Evolutionary conservation across 352 stramenopile species (phyloP), one percentile per base, ranked within the genome.

Genomic region (Elongisporangium senticosum): DNA sequence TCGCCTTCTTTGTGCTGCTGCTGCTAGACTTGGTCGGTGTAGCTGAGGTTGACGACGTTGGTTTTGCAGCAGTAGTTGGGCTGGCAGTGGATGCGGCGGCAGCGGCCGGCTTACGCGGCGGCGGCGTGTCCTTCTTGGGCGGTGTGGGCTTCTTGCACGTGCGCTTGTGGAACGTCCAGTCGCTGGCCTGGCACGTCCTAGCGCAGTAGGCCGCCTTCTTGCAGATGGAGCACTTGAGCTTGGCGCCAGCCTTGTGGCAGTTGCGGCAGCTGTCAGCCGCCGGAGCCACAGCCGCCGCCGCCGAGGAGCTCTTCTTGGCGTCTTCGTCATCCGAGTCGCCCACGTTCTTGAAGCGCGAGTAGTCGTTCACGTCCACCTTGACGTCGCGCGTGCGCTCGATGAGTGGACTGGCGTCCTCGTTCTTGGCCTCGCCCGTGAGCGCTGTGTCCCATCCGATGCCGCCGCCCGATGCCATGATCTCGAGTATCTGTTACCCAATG

Each of bases 141-240:
- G 65, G 64, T 49, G 87, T 82, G 11, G 85, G 83, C 56, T 92
- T 93, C 71, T 91, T 93, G 63, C 85, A 95, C n/a, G 78, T 92
- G 56, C 83, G 83, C 64, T 90, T 92, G 77, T 95, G 85, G 72
- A 91, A 95, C 51, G 69, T 69, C 85, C 85, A 95, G 65, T 95
- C 85, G 61, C 79, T 88, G 24, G 82, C 80, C 58, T 95, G 86
- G 59, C 86, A 95, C 62, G 77, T 64, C 50, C 86, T 77, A 47
- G 80, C 77, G 59, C 86, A 95, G 65, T 95, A 95, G 23, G 85
- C 69, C 28, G 77, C 83, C 64, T 92, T 92, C 75, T 93, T 95
- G 61, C 86, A 95, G 49, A 93, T 70, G 19, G 81, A 91, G 69
- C 86, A 95, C 75, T 93, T 93, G 62, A 95, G 83, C 57, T 89